Evolutionary conservation across 2,329 filamentous ascomycete species (phyloP).

Genomic region (Emmonsia crescens): DNA sequence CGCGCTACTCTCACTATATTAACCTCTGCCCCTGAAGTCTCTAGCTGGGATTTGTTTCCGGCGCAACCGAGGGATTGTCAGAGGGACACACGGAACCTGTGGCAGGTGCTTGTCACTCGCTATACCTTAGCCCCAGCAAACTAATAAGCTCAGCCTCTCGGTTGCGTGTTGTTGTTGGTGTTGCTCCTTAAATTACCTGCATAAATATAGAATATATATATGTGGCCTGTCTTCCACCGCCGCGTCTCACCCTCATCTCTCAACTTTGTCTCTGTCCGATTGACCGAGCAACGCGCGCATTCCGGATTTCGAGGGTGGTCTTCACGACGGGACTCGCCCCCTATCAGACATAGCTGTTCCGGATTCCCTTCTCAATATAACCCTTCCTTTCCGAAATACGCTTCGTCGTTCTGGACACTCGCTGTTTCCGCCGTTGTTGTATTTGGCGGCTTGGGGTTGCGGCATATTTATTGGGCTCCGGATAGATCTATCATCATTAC

Average conservation of each 20-base stretch:
- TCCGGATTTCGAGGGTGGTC: constrained; percentile 4
- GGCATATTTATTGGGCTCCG: constrained; percentile 21
- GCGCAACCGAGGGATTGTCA: neutral
- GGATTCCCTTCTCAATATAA: constrained; percentile 12
- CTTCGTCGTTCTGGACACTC: constrained; percentile 30
- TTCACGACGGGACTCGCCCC: neutral
- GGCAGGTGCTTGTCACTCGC: neutral
- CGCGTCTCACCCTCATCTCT: constrained; percentile 25
- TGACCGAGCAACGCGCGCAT: constrained; percentile 10
- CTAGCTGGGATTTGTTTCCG: constrained; percentile 1
- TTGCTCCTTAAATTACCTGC: neutral
- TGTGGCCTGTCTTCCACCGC: constrained; percentile 18
- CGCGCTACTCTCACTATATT: neutral
- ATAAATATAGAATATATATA: neutral
- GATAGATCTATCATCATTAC: neutral
- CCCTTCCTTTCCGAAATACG: constrained; percentile 15
- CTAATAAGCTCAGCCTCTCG: neutral
- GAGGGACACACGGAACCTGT: neutral
- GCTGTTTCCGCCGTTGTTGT: constrained; percentile 24
- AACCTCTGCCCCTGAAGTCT: neutral
- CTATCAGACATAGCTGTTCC: neutral
- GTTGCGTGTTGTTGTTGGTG: neutral
- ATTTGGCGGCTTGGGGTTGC: constrained; percentile 26
- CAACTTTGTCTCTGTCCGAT: constrained; percentile 15
- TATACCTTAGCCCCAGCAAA: neutral